These are phyloP conservation scores for Polymyxa betae DNA, from an alignment of 208 protist species.

Conservation along the genomic window DNA sequence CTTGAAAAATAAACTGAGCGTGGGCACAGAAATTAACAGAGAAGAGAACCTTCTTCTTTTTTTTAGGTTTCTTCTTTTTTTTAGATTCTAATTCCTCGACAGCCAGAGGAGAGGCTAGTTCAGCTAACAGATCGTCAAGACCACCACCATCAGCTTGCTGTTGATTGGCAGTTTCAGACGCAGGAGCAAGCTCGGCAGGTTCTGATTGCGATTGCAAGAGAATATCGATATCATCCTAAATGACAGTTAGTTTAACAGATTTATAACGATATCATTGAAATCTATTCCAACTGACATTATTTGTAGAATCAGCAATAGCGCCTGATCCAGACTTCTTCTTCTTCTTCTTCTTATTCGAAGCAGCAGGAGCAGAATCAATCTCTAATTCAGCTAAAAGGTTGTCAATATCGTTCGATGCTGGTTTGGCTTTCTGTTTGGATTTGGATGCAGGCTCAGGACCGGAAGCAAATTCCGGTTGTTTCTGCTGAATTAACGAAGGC, in stretches of 20 bases:
- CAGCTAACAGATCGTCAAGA: conserved; percentile 43
- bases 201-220: background rate
- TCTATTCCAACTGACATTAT: background rate
- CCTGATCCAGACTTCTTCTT: background rate
- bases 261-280: background rate
- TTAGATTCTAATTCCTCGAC: background rate
- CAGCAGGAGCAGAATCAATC: background rate
- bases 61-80: conserved; percentile 67
- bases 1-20: background rate
- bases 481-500: no score
- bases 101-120: background rate
- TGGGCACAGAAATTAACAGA: background rate
- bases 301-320: background rate
- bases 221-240: background rate
- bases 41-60: conserved; percentile 57
- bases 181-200: background rate
- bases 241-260: background rate
- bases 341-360: background rate
- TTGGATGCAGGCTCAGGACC: no score
- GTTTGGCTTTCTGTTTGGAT: no score
- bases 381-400: background rate
- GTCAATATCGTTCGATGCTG: background rate
- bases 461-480: no score
- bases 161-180: background rate
- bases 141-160: background rate